A percentile compares a stretch with the other conserved stretches of the same genome.
Evolutionary conservation across 2,329 filamentous ascomycete species (phyloP).

Genomic region (Cytospora piceae): DNA sequence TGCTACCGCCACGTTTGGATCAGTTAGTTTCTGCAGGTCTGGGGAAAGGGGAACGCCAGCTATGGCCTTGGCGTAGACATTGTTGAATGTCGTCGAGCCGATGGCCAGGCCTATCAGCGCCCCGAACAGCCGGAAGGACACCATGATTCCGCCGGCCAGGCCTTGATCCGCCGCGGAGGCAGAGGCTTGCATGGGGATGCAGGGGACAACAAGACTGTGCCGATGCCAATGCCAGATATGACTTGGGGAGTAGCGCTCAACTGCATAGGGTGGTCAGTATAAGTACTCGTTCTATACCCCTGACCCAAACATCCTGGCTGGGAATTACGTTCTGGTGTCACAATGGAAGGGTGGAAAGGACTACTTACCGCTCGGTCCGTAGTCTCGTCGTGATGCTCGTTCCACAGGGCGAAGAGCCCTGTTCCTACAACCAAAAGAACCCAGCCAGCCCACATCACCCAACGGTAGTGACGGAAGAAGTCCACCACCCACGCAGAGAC

Average conservation of each 20-base stretch:
- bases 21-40: background rate
- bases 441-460: constrained; percentile 3
- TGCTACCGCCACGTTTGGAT: constrained; percentile 6
- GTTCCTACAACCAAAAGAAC: background rate
- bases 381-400: background rate
- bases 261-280: background rate
- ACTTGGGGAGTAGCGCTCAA: background rate
- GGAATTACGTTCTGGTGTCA: background rate
- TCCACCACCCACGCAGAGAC: constrained; percentile 1
- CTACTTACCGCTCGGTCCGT: background rate
- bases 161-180: constrained; percentile 21
- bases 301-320: no score
- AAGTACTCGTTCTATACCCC: background rate
- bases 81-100: constrained; percentile 6
- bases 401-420: constrained; percentile 5
- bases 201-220: constrained; percentile 26
- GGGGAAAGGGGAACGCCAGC: background rate
- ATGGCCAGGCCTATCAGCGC: constrained; percentile 24
- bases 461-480: constrained; percentile 4
- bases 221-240: constrained; percentile 25
- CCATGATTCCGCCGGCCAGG: constrained; percentile 16
- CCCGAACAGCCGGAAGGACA: constrained; percentile 26
- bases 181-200: constrained; percentile 18
- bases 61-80: constrained; percentile 7
- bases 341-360: no score